Evolutionary conservation across 176 grass and related monocot species (phyloP).

Genomic region (Sorghum bicolor): Sorghum_bicolor_NCBIv3 NC_012876.2:63584501-63585000

Average conservation of each 20-base stretch:
- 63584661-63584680: too few relatives aligned
- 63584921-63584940: constrained; percentile 62
- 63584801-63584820: too few relatives aligned
- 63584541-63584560: too few relatives aligned
- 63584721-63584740: neutral
- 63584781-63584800: too few relatives aligned
- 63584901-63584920: constrained; percentile 77
- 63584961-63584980: neutral
- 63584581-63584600: too few relatives aligned
- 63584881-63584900: constrained; percentile 88
- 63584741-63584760: neutral
- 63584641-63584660: too few relatives aligned
- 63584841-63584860: accelerated
- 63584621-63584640: too few relatives aligned
- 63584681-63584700: neutral
- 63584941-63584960: neutral
- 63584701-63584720: neutral
- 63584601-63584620: too few relatives aligned
- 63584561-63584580: too few relatives aligned
- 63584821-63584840: too few relatives aligned
- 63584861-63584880: constrained; percentile 74
- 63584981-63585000: neutral
- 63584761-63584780: neutral
- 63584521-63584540: too few relatives aligned
- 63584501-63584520: too few relatives aligned